Conservation (phyloP, 73 alveolate genomes). For the Paramecium primaurelia region DNA sequence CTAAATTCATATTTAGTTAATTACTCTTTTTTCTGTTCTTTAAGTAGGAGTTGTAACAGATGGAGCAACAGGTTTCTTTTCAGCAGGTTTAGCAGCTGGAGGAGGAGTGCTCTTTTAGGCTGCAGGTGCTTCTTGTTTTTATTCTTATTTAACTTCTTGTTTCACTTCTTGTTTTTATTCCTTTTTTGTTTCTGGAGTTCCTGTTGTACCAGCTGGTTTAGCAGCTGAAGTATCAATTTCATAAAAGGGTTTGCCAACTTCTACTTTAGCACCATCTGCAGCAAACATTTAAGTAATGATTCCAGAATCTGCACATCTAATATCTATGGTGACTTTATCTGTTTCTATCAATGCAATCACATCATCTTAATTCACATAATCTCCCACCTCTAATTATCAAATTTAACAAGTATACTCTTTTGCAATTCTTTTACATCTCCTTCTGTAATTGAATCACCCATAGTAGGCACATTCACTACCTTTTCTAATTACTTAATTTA, state of each 20-base stretch:
- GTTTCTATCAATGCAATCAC: slow-evolving; percentile 62
- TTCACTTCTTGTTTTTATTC: slow-evolving; percentile 44
- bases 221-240: slow-evolving; percentile 61
- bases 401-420: slow-evolving; percentile 45
- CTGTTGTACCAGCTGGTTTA: slow-evolving; percentile 61
- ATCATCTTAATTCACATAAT: slow-evolving; percentile 60
- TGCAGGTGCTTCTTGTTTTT: background rate
- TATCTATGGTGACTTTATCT: slow-evolving; percentile 57
- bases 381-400: slow-evolving; percentile 62
- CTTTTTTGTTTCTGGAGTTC: slow-evolving; percentile 6
- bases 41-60: slow-evolving; percentile 12
- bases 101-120: slow-evolving; percentile 23
- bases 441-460: slow-evolving; percentile 90
- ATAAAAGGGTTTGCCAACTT: slow-evolving; percentile 67
- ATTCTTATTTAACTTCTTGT: slow-evolving; percentile 29
- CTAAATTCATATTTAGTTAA: background rate
- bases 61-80: slow-evolving; percentile 36
- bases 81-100: slow-evolving; percentile 62
- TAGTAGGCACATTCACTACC: slow-evolving; percentile 71
- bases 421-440: slow-evolving; percentile 62
- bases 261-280: slow-evolving; percentile 58
- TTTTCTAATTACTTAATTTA: background rate
- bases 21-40: slow-evolving; percentile 79
- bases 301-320: slow-evolving; percentile 62
- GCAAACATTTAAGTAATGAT: slow-evolving; percentile 51